Percentiles rank a stretch among this genome's conserved stretches.
Conservation (phyloP, 345 rosid species). For the Populus tremula region DNA sequence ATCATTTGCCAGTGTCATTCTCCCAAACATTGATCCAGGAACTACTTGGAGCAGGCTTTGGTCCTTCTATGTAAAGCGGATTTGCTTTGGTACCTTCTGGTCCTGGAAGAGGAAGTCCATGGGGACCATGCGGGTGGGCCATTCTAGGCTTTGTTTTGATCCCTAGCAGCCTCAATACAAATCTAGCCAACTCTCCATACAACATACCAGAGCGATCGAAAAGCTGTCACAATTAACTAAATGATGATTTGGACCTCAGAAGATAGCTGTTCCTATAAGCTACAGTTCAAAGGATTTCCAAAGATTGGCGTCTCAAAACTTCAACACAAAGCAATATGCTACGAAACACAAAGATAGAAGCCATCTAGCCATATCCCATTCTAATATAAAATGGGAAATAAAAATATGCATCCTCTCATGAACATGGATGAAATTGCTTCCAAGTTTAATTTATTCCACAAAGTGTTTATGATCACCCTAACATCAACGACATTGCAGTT, state of each 20-base stretch:
- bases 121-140: constrained; percentile 46
- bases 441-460: background rate
- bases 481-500: background rate
- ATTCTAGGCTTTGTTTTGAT: constrained; percentile 55
- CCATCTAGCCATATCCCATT: background rate
- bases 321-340: background rate
- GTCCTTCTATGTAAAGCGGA: constrained; percentile 58
- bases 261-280: background rate
- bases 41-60: constrained; percentile 59
- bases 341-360: background rate
- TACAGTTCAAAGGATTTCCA: background rate
- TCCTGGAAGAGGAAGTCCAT: constrained; percentile 52
- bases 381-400: background rate
- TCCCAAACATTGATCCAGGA: constrained; percentile 85
- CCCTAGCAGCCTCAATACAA: constrained; percentile 71
- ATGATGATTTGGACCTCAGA: background rate
- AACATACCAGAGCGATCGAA: constrained; percentile 69
- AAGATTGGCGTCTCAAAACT: background rate
- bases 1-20: constrained; percentile 13
- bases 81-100: constrained; percentile 16
- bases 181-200: constrained; percentile 83
- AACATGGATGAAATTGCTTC: background rate
- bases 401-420: background rate
- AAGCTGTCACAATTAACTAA: constrained; percentile 44
- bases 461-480: background rate